A percentile compares a stretch with the other conserved stretches of the same genome.
Evolutionary conservation across 352 stramenopile genomes (phyloP).

Genomic region (Phytopythium delawarense): DNA sequence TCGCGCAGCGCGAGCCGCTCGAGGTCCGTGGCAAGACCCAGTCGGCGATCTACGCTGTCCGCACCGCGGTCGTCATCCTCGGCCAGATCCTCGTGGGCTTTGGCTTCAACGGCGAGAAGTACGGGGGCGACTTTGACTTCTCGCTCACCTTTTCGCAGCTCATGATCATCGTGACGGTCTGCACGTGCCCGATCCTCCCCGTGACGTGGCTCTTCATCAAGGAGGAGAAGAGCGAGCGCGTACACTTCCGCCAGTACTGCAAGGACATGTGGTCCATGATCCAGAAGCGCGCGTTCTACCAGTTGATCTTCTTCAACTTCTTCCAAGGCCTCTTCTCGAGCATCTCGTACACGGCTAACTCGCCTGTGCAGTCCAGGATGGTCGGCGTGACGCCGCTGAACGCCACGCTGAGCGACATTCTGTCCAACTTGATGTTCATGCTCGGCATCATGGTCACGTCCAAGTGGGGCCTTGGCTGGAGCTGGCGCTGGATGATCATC

Average conservation of each 20-base stretch:
- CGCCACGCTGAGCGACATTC: conserved; percentile 12
- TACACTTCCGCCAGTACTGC: conserved; percentile 12
- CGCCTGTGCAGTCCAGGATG: conserved; percentile 14
- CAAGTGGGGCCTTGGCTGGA: conserved; percentile 4
- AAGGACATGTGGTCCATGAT: conserved; percentile 13
- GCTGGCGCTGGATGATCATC: conserved; percentile 1
- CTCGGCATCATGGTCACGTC: conserved; percentile 13
- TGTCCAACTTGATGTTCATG: conserved; percentile 13
- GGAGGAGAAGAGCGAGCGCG: conserved; percentile 1
- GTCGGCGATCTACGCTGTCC: not conserved
- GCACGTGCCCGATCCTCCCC: conserved; percentile 8
- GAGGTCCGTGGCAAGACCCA: not conserved
- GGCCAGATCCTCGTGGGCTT: not conserved
- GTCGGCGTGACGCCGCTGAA: conserved; percentile 15
- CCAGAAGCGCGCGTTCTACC: conserved; percentile 22
- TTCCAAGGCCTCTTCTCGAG: conserved; percentile 15
- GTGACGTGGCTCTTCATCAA: conserved; percentile 21
- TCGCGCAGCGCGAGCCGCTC: conserved; percentile 16
- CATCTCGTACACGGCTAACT: conserved; percentile 13
- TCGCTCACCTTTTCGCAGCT: conserved; percentile 31
- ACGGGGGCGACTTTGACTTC: conserved; percentile 39
- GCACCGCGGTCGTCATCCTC: not conserved
- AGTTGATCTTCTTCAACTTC: conserved; percentile 22
- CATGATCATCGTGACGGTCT: conserved; percentile 23
- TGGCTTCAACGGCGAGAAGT: not conserved